These are phyloP conservation scores for Stephanodiscus minutulus DNA, from an alignment of 108 stramenopile species.

Conservation along the genomic window DNA sequence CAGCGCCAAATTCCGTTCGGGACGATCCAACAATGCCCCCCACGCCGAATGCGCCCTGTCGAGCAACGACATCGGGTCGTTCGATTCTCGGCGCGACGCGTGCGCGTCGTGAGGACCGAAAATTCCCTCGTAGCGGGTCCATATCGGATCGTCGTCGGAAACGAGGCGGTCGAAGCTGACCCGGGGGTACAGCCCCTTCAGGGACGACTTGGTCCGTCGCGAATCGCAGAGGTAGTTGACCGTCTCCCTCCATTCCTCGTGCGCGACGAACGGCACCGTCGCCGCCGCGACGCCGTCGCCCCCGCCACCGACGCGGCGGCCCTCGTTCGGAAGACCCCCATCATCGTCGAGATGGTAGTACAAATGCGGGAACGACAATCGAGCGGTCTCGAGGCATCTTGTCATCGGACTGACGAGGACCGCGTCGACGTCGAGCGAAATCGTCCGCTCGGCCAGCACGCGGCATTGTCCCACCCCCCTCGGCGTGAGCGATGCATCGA, in stretches of 20 bases:
- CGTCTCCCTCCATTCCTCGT: slow-evolving; percentile 57
- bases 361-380: slow-evolving; percentile 36
- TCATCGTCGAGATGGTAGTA: not conserved
- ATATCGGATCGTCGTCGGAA: slow-evolving; percentile 40
- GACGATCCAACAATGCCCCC: slow-evolving; percentile 29
- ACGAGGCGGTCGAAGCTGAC: slow-evolving; percentile 25
- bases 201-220: slow-evolving; percentile 18
- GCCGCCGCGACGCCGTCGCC: not conserved
- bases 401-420: slow-evolving; percentile 52
- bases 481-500: slow-evolving; percentile 39
- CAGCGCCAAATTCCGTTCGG: slow-evolving; percentile 41
- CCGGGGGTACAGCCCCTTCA: slow-evolving; percentile 26
- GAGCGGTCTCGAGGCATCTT: slow-evolving; percentile 48
- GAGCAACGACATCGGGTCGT: slow-evolving; percentile 29
- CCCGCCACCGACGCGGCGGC: not conserved
- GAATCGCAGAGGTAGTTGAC: slow-evolving; percentile 50
- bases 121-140: slow-evolving; percentile 40
- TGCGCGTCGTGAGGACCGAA: slow-evolving; percentile 25
- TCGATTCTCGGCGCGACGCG: slow-evolving; percentile 27
- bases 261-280: slow-evolving; percentile 40
- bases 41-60: slow-evolving; percentile 43
- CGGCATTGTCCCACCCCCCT: slow-evolving; percentile 39
- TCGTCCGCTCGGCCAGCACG: slow-evolving; percentile 23
- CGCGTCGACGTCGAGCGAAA: slow-evolving; percentile 36
- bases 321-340: not conserved